phyloP scores from a whole-genome alignment of 2,329 filamentous ascomycete genomes.

The Geoglossum cookeanum region DNA sequence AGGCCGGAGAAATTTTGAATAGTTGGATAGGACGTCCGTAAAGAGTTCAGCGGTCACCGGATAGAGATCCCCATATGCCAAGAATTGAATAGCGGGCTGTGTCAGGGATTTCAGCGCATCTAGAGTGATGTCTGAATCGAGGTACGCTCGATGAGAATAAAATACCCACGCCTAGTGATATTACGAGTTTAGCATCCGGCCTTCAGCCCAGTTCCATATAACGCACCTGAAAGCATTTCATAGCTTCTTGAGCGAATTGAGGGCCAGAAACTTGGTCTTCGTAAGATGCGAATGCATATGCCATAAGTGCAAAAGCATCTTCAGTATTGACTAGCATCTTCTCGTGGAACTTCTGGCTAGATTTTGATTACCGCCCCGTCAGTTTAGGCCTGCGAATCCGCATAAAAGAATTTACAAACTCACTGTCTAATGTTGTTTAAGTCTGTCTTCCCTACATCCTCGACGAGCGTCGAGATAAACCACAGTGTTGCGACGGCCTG shows the following conservation, averaged over 20 bases:
- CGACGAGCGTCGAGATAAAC: slow-evolving; percentile 44
- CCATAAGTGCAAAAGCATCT: slow-evolving; percentile 30
- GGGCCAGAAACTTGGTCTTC: neutral
- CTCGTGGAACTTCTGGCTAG: slow-evolving; percentile 27
- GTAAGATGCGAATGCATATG: slow-evolving; percentile 20
- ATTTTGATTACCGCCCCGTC: neutral
- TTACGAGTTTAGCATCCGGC: neutral
- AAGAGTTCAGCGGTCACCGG: slow-evolving; percentile 43
- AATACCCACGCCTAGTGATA: slow-evolving; percentile 47
- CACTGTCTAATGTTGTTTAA: slow-evolving; percentile 38
- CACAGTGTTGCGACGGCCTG: slow-evolving; percentile 41
- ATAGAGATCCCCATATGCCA: slow-evolving; percentile 39
- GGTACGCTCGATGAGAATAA: slow-evolving; percentile 47
- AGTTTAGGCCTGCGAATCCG: neutral
- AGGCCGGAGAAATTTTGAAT: slow-evolving; percentile 39
- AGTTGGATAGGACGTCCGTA: slow-evolving; percentile 44
- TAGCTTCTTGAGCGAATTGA: slow-evolving; percentile 24
- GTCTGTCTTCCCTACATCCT: slow-evolving; percentile 50
- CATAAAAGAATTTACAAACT: slow-evolving; percentile 10
- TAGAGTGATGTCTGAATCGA: slow-evolving; percentile 36
- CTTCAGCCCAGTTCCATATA: slow-evolving; percentile 3
- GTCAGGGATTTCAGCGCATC: slow-evolving; percentile 40
- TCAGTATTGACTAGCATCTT: slow-evolving; percentile 32
- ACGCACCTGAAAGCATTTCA: slow-evolving; percentile 41
- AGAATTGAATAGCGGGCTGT: slow-evolving; percentile 37